Evolutionary conservation across 192 early-diverging fungal genomes (phyloP), one percentile per base, ranked within the genome.

Genomic region (Coemansia sp.): DNA sequence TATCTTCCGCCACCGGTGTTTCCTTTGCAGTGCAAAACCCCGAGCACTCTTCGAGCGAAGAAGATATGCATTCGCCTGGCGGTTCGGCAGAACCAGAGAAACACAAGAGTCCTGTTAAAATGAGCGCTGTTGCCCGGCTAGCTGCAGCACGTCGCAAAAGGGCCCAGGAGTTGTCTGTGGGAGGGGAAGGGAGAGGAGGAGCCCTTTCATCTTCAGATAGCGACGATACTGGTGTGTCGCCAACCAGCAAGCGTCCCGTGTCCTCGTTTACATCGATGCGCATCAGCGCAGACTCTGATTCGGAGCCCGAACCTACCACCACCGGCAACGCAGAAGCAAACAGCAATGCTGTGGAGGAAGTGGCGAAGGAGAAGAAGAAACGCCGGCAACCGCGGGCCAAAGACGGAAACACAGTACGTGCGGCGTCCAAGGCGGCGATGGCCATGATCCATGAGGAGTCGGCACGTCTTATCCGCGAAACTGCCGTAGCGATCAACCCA

Each of bases 381-480:
- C 16, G 41, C 24, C 57, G 57, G 12, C 23, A 26, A 56, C 33
- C 57, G 34, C 15, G 20, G 6, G 3, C 57, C 33, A 59, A 36
- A 18, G 35, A 38, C 12, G 57, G 7, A 8, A 16, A 2, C 15
- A 59, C n/a, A 12, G 34, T 55, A 46, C 51, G 70, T 21, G 68
- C 69, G 8, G 78, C 78, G 14, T 75, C 78, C 8, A 81, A 81
- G 56, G 59, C 62, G 16, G 80, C 80, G 0, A 63, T 83, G 46
- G 49, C 52, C 0, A 48, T 35, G 46, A 77, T 83, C 36, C 80
- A 77, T 49, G 70, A 73, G 48, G 80, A 83, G 53, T 74, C 80
- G 15, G 75, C 73, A 43, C 71, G 80, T 0, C 63, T 83, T n/a
- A 59, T 81, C 26, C 78, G 78, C 45, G 78, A 81, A 30, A 81